A percentile compares a stretch with the other conserved stretches of the same genome.
phyloP scores from a whole-genome alignment of 805 yeast genomes.

The Teunomyces barrocoloradensis region DNA sequence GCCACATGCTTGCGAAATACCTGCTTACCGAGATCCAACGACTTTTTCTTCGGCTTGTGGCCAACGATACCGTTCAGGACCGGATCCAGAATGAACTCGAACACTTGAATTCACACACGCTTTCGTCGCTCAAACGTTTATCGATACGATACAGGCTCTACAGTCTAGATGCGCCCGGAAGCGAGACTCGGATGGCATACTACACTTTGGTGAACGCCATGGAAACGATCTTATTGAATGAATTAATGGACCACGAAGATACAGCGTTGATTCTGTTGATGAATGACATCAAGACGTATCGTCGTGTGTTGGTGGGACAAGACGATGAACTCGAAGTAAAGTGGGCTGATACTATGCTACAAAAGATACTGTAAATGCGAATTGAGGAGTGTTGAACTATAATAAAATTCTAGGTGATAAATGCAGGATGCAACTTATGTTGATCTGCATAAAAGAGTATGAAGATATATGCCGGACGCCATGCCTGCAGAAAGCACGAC shows the following conservation, averaged over 20 bases:
- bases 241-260: conserved; percentile 3
- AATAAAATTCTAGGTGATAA: no score
- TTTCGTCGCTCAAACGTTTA: conserved; percentile 29
- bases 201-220: conserved; percentile 15
- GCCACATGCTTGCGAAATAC: conserved; percentile 12
- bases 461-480: no score
- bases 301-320: conserved; percentile 6
- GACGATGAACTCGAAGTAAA: neutral
- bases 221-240: conserved; percentile 10
- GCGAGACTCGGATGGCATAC: conserved; percentile 10
- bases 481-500: no score
- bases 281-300: conserved; percentile 5
- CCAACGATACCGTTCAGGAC: conserved; percentile 13
- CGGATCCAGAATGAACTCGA: conserved; percentile 13
- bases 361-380: neutral
- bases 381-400: no score
- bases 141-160: conserved; percentile 32
- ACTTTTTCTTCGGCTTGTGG: conserved; percentile 23
- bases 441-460: no score
- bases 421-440: no score
- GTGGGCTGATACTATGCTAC: conserved; percentile 3
- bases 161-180: conserved; percentile 13
- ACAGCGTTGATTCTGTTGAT: neutral
- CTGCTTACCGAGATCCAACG: conserved; percentile 22
- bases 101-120: conserved; percentile 13